Evolutionary conservation across 257 asterid genomes (phyloP).

Genomic region (Mitragyna speciosa): DNA sequence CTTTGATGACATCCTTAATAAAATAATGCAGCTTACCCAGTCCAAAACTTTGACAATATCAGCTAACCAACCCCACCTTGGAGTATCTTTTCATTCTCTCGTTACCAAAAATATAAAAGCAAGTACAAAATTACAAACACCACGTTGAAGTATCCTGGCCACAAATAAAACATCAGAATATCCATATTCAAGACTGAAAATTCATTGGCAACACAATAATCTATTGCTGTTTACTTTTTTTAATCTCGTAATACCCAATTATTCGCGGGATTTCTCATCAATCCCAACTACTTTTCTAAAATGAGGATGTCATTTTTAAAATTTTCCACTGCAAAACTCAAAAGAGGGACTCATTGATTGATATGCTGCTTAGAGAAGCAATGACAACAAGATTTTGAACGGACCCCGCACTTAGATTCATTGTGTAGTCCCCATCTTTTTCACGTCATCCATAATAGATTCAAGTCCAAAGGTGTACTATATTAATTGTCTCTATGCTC

Average conservation of each 20-base stretch:
- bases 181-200: too few species aligned
- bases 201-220: neutral
- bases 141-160: neutral
- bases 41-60: neutral
- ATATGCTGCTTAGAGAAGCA: neutral
- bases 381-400: neutral
- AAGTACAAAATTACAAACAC: neutral
- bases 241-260: neutral
- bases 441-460: neutral
- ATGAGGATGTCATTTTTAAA: neutral
- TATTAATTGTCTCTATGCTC: neutral
- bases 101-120: neutral
- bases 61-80: neutral
- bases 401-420: conserved; percentile 7
- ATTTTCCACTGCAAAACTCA: neutral
- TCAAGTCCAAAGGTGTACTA: too few species aligned
- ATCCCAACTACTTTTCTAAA: neutral
- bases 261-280: neutral
- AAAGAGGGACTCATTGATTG: neutral
- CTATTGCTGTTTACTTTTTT: neutral
- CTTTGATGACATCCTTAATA: neutral
- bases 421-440: neutral
- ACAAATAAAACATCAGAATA: too few species aligned
- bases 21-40: too few species aligned
- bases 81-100: neutral